phyloP scores from a whole-genome alignment of 306 rosid species.

The Bauhinia variegata region DNA sequence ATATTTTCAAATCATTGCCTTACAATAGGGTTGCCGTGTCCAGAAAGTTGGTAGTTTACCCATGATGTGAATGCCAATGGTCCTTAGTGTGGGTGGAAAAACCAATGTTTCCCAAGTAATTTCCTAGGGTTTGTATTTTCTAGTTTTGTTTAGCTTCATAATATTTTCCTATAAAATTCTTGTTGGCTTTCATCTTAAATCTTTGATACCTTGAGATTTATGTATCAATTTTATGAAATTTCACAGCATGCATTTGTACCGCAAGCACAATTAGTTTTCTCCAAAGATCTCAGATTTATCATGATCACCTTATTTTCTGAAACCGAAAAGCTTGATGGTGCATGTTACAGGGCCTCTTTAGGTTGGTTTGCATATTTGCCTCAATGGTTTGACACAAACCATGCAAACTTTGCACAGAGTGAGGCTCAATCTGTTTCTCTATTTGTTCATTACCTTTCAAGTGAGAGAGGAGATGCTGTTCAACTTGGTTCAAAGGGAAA shows the following conservation, averaged over 20 bases:
- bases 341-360: constrained; percentile 73
- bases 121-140: constrained; percentile 6
- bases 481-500: constrained; percentile 69
- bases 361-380: constrained; percentile 93
- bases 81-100: too few species aligned
- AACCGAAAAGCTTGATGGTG: constrained; percentile 41
- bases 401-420: constrained; percentile 77
- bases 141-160: background rate
- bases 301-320: constrained; percentile 32
- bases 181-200: too few species aligned
- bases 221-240: background rate
- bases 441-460: constrained; percentile 81
- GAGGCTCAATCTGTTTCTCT: constrained; percentile 93
- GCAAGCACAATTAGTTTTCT: constrained; percentile 32
- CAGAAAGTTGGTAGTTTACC: constrained; percentile 9
- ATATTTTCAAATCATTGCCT: constrained; percentile 18
- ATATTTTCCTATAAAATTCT: background rate
- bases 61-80: constrained; percentile 4
- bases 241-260: constrained; percentile 27
- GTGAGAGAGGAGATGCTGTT: constrained; percentile 62
- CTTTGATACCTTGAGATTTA: too few species aligned
- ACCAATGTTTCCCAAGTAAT: background rate
- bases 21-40: constrained; percentile 22
- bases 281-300: constrained; percentile 6
- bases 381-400: constrained; percentile 83